phyloP scores from a whole-genome alignment of 2,329 filamentous ascomycete genomes.

The Talaromyces rugulosus region DNA sequence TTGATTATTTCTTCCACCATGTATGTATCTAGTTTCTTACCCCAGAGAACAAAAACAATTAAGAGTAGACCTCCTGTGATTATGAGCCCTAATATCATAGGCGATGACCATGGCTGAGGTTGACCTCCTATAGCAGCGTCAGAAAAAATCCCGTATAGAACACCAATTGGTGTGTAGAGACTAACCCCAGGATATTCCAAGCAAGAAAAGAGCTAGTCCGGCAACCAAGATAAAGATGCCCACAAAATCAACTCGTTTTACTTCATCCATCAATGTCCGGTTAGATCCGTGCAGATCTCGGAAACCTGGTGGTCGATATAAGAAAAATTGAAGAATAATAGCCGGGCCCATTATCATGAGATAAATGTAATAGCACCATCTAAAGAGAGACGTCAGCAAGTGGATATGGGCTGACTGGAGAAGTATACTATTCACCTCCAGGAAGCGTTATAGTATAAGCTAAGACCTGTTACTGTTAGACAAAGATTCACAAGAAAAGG shows the following conservation, averaged over 20 bases:
- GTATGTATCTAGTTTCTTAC: no score
- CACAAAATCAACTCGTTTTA: constrained; percentile 25
- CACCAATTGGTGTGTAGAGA: no score
- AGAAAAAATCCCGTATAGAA: no score
- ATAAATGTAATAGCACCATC: no score
- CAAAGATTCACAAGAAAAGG: no score
- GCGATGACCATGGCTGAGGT: constrained; percentile 13
- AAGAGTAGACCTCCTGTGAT: constrained; percentile 18
- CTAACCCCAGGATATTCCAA: constrained; percentile 27
- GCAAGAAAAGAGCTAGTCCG: constrained; percentile 23
- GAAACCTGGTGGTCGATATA: constrained; percentile 42
- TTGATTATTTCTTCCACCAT: no score
- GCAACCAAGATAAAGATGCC: constrained; percentile 23
- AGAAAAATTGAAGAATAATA: constrained; percentile 12
- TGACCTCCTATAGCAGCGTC: background rate
- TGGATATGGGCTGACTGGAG: no score
- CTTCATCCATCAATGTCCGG: constrained; percentile 28
- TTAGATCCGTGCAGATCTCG: constrained; percentile 36
- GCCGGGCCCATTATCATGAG: no score
- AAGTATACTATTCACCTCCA: no score
- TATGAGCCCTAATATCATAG: constrained; percentile 22
- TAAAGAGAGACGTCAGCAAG: no score
- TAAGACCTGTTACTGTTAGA: no score
- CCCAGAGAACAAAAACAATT: constrained; percentile 23
- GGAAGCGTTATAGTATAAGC: no score